Base-by-base conservation (phyloP, 306 rosid species). In the Clitoria ternatea region DNA sequence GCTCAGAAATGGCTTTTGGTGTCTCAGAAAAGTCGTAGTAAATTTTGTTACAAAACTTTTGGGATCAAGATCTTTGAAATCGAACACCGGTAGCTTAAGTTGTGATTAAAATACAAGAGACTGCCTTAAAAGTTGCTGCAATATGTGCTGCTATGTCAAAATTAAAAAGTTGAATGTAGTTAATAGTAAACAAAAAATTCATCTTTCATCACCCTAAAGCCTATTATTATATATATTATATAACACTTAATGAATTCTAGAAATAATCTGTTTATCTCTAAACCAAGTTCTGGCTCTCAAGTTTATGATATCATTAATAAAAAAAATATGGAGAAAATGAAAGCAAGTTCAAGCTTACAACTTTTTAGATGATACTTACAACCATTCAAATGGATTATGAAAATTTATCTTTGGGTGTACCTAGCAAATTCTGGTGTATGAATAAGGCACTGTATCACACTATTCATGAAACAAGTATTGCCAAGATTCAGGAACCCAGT, bases 401-500 rank as follows among this genome's bases (percentile, higher is more conserved):
- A 88, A 82, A 66, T 94, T 94, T 75, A 94, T 94, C 86, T 94
- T 97, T 80, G 68, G 95, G 49, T 94, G 98, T 90, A 94, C 84
- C 76, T 85, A 52, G 97, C 92, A 39, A 94, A 90, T 79, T 94
- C 98, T 13, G 97, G 98, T 14, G 98, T 90, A 75, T 94, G 97
- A 77, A 94, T 96, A 65, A 94, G 98, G 73, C 98, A 90, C 67
- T 94, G 98, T 53, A 94, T 87, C 6, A 97, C 97, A 79, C 98
- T 90, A 82, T 94, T 94, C 98, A 94, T 94, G 79, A 90, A 94
- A 89, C 98, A 94, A 43, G 98, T 94, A 79, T 94, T 94, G 79
- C 98, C 98, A 72, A 94, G 97, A 81, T 94, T 94, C 76, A 85
- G 80, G 82, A 94, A 83, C 61, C 98, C 98, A 56, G 90, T 94